phyloP scores from a whole-genome alignment of 2,329 filamentous ascomycete species.

The Microsporum canis region DNA sequence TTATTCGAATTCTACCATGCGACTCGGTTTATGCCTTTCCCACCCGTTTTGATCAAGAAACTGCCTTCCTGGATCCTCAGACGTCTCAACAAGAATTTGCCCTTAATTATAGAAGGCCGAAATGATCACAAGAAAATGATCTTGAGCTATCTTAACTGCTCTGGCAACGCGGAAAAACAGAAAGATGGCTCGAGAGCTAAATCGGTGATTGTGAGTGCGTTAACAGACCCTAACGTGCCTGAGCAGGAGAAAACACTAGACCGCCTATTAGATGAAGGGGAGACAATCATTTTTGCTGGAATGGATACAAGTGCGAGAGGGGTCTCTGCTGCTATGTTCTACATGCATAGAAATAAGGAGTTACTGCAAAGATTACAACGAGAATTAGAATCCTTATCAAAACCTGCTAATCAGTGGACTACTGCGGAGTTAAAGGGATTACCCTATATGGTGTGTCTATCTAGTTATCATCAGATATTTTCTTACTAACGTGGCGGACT shows the following conservation, averaged over 20 bases:
- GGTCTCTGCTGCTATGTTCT: slow-evolving; percentile 19
- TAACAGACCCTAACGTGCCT: not conserved
- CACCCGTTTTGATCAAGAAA: too few species aligned
- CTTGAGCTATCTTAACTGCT: slow-evolving; percentile 12
- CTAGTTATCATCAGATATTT: too few species aligned
- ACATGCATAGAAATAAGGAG: slow-evolving; percentile 18
- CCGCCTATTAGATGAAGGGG: slow-evolving; percentile 20
- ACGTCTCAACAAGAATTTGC: too few species aligned
- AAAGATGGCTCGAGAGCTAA: too few species aligned
- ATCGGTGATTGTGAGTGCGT: not conserved
- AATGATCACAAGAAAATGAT: not conserved
- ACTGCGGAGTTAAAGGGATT: not conserved
- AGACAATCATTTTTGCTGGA: slow-evolving; percentile 19
- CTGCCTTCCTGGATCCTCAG: too few species aligned
- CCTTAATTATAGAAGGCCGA: too few species aligned
- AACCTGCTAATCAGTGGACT: not conserved
- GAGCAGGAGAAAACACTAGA: slow-evolving; percentile 14
- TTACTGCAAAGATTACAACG: slow-evolving; percentile 14
- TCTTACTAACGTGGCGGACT: not conserved
- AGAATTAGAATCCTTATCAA: slow-evolving; percentile 17
- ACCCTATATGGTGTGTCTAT: not conserved
- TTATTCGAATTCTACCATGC: not conserved
- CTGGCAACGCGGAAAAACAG: too few species aligned
- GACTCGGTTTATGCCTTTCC: not conserved
- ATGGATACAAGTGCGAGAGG: slow-evolving; percentile 19